Evolutionary conservation across 306 rosid species (phyloP).

Genomic region (Alnus rubra): DNA sequence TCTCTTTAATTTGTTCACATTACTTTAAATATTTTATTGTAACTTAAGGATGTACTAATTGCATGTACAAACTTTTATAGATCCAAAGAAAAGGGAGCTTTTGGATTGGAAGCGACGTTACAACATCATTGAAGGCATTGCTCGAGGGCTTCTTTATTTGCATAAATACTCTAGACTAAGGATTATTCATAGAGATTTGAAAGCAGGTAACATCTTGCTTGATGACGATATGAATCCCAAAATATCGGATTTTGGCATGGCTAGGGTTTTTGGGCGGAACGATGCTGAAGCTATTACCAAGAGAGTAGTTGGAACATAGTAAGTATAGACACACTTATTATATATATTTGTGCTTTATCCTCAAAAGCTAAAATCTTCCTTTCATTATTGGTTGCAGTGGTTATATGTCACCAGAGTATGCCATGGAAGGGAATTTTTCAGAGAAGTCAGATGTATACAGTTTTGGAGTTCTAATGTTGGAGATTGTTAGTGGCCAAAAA

Average conservation of each 20-base stretch:
- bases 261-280: neutral
- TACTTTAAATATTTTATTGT: neutral
- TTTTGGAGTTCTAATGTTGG: slow-evolving; percentile 33
- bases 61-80: neutral
- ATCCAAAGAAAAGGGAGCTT: neutral
- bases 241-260: neutral
- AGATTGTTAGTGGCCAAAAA: slow-evolving; percentile 23
- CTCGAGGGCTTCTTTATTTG: slow-evolving; percentile 10
- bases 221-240: slow-evolving; percentile 14
- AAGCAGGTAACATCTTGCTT: slow-evolving; percentile 13
- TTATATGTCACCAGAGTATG: slow-evolving; percentile 33
- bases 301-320: neutral
- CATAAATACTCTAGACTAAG: slow-evolving; percentile 7
- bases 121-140: neutral
- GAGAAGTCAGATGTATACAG: slow-evolving; percentile 32
- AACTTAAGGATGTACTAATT: neutral
- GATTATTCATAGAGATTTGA: slow-evolving; percentile 17
- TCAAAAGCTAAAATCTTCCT: neutral
- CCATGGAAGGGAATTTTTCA: slow-evolving; percentile 27
- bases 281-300: neutral
- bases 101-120: slow-evolving; percentile 4
- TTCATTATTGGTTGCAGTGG: slow-evolving; percentile 10
- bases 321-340: neutral
- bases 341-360: neutral
- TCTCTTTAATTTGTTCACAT: no score